These are phyloP conservation scores for Dianthus caryophyllus DNA, from an alignment of 148 eudicot genomes.

Conservation along the genomic window DNA sequence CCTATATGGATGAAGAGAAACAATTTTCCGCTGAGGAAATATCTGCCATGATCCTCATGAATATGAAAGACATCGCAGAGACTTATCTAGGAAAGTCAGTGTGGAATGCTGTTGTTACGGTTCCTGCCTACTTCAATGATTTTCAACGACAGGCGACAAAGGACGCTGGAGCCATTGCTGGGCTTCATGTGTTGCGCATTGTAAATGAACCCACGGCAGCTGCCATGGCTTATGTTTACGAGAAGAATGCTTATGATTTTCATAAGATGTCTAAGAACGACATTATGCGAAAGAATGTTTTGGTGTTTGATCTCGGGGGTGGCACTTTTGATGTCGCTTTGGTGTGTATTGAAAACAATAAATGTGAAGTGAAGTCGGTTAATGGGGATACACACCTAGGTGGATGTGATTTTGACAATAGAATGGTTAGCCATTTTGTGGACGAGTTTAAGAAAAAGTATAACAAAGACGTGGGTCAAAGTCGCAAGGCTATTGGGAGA, in stretches of 20 bases:
- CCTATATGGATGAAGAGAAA: conserved; percentile 19
- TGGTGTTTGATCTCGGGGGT: conserved; percentile 24
- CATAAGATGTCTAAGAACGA: background rate
- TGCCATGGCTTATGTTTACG: conserved; percentile 20
- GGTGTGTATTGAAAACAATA: background rate
- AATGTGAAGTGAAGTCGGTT: conserved; percentile 16
- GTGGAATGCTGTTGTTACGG: conserved; percentile 25
- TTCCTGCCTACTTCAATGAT: conserved; percentile 32
- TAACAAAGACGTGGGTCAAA: background rate
- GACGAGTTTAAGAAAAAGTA: conserved; percentile 7
- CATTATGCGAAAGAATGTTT: conserved; percentile 6
- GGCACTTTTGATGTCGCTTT: conserved; percentile 23
- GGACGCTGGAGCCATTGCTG: conserved; percentile 17
- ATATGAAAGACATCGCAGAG: conserved; percentile 23
- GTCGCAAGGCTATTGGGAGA: conserved; percentile 9
- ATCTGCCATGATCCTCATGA: conserved; percentile 25
- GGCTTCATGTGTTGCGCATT: conserved; percentile 12
- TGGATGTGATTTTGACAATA: conserved; percentile 21
- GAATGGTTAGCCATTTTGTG: conserved; percentile 16
- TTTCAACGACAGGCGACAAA: conserved; percentile 24
- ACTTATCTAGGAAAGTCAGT: conserved; percentile 11
- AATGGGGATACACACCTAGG: conserved; percentile 21
- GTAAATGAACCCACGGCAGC: conserved; percentile 21
- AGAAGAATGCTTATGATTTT: no score
- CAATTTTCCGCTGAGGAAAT: conserved; percentile 27